Conservation (phyloP, 106 monocot species). For the Ottelia alismoides region DNA sequence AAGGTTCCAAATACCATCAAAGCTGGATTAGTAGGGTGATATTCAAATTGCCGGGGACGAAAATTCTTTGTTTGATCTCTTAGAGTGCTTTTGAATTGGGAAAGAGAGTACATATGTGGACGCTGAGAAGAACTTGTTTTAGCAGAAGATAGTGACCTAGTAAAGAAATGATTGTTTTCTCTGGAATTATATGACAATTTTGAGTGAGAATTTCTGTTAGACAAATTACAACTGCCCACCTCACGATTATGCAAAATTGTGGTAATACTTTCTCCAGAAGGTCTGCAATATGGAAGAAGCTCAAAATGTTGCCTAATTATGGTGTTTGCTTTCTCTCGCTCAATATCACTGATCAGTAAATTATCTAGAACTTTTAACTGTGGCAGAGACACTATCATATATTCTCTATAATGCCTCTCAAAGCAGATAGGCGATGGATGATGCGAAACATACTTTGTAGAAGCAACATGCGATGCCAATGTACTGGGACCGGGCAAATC, state of each 20-base stretch:
- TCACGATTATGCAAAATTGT: slow-evolving; percentile 31
- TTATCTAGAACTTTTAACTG: slow-evolving; percentile 33
- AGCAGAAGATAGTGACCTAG: slow-evolving; percentile 29
- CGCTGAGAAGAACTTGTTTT: slow-evolving; percentile 24
- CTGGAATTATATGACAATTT: slow-evolving; percentile 11
- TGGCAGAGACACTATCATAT: slow-evolving; percentile 26
- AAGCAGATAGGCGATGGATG: slow-evolving; percentile 46
- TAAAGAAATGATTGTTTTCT: slow-evolving; percentile 15
- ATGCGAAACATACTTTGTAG: slow-evolving; percentile 12
- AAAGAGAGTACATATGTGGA: slow-evolving; percentile 18
- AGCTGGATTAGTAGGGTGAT: slow-evolving; percentile 31
- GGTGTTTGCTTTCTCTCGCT: slow-evolving; percentile 14
- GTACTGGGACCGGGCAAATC: no score
- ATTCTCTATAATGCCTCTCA: slow-evolving; percentile 38
- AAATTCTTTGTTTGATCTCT: slow-evolving; percentile 15
- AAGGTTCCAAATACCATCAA: slow-evolving; percentile 44
- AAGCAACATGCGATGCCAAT: no score
- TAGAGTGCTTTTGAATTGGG: slow-evolving; percentile 13
- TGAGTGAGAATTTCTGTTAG: background rate
- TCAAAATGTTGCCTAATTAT: slow-evolving; percentile 27
- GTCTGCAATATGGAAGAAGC: slow-evolving; percentile 27
- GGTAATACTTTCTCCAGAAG: slow-evolving; percentile 19
- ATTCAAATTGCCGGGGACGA: slow-evolving; percentile 38
- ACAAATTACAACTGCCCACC: slow-evolving; percentile 1
- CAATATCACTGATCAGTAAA: slow-evolving; percentile 14